These are phyloP conservation scores for Schizochytrium sp. DNA, from an alignment of 108 stramenopile species.

Conservation along the genomic window DNA sequence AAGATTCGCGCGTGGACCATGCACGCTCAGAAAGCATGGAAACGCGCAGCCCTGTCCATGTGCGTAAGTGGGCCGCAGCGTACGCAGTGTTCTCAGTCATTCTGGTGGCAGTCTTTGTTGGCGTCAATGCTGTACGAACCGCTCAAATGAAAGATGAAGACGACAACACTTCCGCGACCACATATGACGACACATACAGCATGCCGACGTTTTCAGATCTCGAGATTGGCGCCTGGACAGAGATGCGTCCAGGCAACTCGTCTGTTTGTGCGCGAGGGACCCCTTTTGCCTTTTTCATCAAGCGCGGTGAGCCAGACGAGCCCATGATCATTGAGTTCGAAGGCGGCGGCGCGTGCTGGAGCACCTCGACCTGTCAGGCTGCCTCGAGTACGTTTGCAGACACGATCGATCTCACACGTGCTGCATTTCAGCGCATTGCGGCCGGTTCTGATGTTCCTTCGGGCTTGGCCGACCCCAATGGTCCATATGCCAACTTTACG, in stretches of 20 bases:
- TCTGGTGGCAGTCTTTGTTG: no score
- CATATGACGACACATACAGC: not conserved
- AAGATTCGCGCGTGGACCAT: no score
- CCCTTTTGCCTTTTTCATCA: not conserved
- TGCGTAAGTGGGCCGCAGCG: no score
- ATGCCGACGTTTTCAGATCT: not conserved
- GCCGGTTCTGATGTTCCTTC: not conserved
- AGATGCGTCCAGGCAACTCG: not conserved
- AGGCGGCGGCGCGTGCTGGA: not conserved
- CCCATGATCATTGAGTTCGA: not conserved
- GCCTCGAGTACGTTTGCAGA: not conserved
- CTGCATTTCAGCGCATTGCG: not conserved
- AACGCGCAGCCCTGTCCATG: no score
- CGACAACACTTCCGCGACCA: no score
- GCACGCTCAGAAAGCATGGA: no score
- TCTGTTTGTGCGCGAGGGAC: not conserved
- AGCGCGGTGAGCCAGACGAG: not conserved
- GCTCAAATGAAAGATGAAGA: no score
- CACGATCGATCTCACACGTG: not conserved
- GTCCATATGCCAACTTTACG: not conserved
- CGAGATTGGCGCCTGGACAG: not conserved
- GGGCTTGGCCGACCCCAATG: not conserved
- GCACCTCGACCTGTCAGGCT: not conserved
- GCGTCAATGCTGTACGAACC: no score
- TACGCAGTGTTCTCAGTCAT: no score